phyloP scores from a whole-genome alignment of 1,284 basidiomycete species.

The Austroboletus novae-zelandiae region DNA sequence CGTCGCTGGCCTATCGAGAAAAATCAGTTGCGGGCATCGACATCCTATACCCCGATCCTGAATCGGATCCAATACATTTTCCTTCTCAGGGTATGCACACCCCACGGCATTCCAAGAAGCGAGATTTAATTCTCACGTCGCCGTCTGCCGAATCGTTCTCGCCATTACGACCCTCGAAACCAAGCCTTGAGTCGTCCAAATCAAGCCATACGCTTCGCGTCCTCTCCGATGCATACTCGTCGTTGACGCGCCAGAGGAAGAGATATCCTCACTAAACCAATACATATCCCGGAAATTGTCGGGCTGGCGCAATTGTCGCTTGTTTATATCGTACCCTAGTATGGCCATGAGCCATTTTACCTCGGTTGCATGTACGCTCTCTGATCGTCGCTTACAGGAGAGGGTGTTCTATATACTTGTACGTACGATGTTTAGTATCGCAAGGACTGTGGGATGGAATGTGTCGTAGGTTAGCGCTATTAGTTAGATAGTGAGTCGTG shows the following conservation, averaged over 20 bases:
- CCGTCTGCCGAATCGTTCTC: slow-evolving; percentile 6
- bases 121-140: slow-evolving; percentile 1
- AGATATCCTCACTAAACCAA: slow-evolving; percentile 1
- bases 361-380: background rate
- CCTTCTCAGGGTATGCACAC: slow-evolving; percentile 11
- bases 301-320: background rate
- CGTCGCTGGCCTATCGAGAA: slow-evolving; percentile 9
- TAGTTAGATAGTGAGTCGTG: no score
- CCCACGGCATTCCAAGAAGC: slow-evolving; percentile 12
- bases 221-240: slow-evolving; percentile 25
- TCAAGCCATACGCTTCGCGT: slow-evolving; percentile 25
- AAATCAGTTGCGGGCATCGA: slow-evolving; percentile 13
- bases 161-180: background rate
- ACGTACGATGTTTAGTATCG: background rate
- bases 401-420: slow-evolving; percentile 4
- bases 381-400: slow-evolving; percentile 1
- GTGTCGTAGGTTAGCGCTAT: background rate
- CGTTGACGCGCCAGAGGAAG: slow-evolving; percentile 12
- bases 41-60: slow-evolving; percentile 17
- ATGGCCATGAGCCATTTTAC: background rate
- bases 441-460: background rate
- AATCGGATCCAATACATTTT: slow-evolving; percentile 11
- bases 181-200: slow-evolving; percentile 5
- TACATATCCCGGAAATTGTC: background rate
- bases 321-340: slow-evolving; percentile 3